Percentiles rank a stretch among this genome's conserved stretches.
Conservation (phyloP, 257 asterid species). For the Verbena officinalis region DNA sequence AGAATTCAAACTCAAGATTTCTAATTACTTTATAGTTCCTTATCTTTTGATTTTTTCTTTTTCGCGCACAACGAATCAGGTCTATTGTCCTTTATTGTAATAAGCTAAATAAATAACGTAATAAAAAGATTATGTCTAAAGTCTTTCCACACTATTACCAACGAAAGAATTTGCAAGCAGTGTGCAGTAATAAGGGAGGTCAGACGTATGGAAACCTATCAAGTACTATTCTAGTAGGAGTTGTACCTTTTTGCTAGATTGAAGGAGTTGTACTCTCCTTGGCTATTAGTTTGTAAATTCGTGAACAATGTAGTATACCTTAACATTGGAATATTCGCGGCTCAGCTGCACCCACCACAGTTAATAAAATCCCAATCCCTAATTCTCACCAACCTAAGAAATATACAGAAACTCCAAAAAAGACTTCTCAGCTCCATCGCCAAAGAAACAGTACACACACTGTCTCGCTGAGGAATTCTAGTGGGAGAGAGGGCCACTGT, state of each 20-base stretch:
- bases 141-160: not conserved
- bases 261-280: no score
- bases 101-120: no score
- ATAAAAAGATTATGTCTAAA: not conserved
- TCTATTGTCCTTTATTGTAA: no score
- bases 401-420: not conserved
- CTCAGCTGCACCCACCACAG: not conserved
- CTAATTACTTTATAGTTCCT: no score
- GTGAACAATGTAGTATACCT: no score
- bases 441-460: not conserved
- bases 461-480: not conserved
- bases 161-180: not conserved
- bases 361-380: not conserved
- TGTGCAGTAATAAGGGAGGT: not conserved
- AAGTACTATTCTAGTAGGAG: not conserved
- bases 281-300: no score
- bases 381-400: constrained; percentile 19
- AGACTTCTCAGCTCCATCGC: constrained; percentile 9
- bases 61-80: no score
- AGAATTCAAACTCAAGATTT: no score
- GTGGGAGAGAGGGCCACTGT: constrained; percentile 10
- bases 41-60: no score
- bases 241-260: not conserved
- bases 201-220: not conserved
- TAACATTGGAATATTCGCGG: not conserved